Evolutionary conservation across 768 basidiomycete genomes (phyloP).

Genomic region (Calocybe gangraenosa): DNA sequence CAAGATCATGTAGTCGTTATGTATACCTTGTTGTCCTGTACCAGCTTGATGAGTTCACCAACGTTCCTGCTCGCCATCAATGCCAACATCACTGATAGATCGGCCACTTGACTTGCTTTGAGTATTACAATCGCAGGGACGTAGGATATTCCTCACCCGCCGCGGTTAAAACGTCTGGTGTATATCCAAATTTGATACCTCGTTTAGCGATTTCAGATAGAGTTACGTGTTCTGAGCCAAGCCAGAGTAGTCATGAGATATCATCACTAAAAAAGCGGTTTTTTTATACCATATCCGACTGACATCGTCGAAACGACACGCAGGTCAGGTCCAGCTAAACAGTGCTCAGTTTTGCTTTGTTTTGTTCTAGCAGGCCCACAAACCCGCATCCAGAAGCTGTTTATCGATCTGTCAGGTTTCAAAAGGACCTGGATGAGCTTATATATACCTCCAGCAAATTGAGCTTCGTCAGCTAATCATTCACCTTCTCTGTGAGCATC

Average conservation of each 20-base stretch:
- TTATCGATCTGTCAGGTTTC: slow-evolving; percentile 52
- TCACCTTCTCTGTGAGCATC: slow-evolving; percentile 75
- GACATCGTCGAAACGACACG: slow-evolving; percentile 92
- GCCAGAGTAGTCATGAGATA: background rate
- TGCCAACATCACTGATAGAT: slow-evolving; percentile 83
- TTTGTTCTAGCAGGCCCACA: background rate
- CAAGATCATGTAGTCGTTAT: too few relatives aligned
- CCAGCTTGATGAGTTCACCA: slow-evolving; percentile 57
- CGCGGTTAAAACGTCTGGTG: slow-evolving; percentile 90
- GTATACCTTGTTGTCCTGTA: slow-evolving; percentile 65
- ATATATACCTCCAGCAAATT: slow-evolving; percentile 3
- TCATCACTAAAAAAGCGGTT: background rate
- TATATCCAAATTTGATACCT: slow-evolving; percentile 78
- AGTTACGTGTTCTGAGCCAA: slow-evolving; percentile 71
- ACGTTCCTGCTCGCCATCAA: slow-evolving; percentile 91
- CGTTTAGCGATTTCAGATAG: slow-evolving; percentile 53
- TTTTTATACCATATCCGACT: slow-evolving; percentile 70
- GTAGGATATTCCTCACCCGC: slow-evolving; percentile 50
- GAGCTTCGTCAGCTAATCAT: too few relatives aligned
- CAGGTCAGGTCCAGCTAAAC: slow-evolving; percentile 65
- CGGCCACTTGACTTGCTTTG: slow-evolving; percentile 73
- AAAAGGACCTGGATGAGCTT: background rate
- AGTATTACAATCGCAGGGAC: background rate
- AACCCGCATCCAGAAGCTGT: slow-evolving; percentile 65
- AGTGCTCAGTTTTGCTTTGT: background rate